Evolutionary conservation across 202 grass and related monocot genomes (phyloP), one percentile per base, ranked within the genome.

Genomic region (Carex arenaria): DNA sequence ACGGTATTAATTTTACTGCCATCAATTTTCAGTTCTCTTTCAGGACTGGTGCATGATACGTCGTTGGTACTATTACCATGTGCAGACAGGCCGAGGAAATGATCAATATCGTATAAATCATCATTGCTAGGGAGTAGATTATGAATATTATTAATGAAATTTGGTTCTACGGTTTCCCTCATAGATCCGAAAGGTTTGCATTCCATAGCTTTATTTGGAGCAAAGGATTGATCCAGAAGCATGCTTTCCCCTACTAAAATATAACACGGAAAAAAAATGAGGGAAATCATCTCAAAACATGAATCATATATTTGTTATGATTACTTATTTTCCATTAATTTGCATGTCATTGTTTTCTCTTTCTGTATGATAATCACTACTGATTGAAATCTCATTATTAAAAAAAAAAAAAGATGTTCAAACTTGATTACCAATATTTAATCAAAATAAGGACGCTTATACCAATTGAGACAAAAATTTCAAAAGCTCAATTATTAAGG

Each of bases 41-140:
- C 80, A 59, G 73, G 51, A 69, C 80, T 19, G 63, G 43, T 36
- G 14, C 38, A 59, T 5, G 18, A 49, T 28, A 26, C 3, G 22
- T 28, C 63, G 32, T 23, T 9, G 14, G 45, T 68, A 52, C 45
- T 22, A 32, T 67, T 67, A 54, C 13, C 64, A 11, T 22, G 13
- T 32, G 62, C 17, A 54, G 80, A 53, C 15, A 28, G 22, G 45
- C 62, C 64, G 1, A 68, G 61, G 20, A 82, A 82, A 66, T 82
- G 80, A 53, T 82, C 61, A 6, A 82, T 54, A 32, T 82, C 43
- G 1, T 82, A 82, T 52, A 82, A 57, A 55, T 82, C 80, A 69
- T 82, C 80, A 19, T 82, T 30, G 20, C 61, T 64, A 23, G 80
- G 80, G 11, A 82, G 62, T 38, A 82, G 40, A 57, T 82, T 82